Conservation (phyloP, 495 filamentous ascomycete species). For the Bathelium albidoporum region DNA sequence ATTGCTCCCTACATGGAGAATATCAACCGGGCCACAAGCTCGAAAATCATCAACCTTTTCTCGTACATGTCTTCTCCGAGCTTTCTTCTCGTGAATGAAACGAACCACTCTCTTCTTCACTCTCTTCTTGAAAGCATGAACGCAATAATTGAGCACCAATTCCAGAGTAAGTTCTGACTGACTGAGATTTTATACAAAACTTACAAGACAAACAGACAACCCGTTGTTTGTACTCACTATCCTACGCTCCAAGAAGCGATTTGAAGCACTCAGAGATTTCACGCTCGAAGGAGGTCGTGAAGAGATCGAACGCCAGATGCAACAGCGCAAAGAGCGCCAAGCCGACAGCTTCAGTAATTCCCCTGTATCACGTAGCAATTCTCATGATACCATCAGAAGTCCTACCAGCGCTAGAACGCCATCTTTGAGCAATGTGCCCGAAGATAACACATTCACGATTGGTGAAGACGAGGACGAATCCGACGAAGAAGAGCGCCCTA, state of each 20-base stretch:
- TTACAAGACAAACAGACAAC: constrained; percentile 52
- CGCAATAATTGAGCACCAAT: constrained; percentile 85
- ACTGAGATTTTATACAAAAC: neutral
- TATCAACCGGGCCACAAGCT: constrained; percentile 61
- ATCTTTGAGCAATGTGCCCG: constrained; percentile 65
- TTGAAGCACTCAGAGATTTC: constrained; percentile 81
- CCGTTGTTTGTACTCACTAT: constrained; percentile 72
- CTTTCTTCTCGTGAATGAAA: constrained; percentile 92
- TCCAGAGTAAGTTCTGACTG: constrained; percentile 48
- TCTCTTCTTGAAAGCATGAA: constrained; percentile 88
- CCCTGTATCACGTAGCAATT: constrained; percentile 44
- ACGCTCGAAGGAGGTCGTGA: constrained; percentile 92
- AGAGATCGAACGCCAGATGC: constrained; percentile 75
- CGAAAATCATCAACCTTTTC: constrained; percentile 81
- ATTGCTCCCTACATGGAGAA: constrained; percentile 73
- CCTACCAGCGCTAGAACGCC: constrained; percentile 51
- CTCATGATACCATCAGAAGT: constrained; percentile 62
- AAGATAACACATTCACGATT: constrained; percentile 76
- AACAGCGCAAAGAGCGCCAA: constrained; percentile 57
- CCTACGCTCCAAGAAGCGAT: constrained; percentile 66
- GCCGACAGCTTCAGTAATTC: constrained; percentile 22
- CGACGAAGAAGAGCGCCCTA: constrained; percentile 34
- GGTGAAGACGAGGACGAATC: constrained; percentile 82
- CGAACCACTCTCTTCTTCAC: constrained; percentile 70
- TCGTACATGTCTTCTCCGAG: constrained; percentile 89